Conservation (phyloP, 306 rosid species). For the Argentina anserina region DNA sequence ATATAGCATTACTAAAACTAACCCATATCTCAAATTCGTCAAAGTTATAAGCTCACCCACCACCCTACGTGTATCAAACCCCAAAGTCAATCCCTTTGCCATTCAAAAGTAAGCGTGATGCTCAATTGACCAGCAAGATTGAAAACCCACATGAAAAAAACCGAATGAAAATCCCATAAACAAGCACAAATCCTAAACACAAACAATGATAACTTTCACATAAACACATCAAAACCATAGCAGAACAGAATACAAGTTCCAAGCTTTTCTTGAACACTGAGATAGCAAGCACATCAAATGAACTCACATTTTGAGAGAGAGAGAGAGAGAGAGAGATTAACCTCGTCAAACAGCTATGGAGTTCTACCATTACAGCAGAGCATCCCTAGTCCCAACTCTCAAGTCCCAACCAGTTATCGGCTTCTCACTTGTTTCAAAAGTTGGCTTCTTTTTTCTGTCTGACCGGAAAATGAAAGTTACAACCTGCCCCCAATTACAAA, state of each 20-base stretch:
- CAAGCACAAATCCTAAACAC: conserved; percentile 11
- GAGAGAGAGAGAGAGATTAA: conserved; percentile 2
- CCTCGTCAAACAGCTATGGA: conserved; percentile 14
- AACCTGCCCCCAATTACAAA: not conserved
- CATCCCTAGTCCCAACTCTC: conserved; percentile 18
- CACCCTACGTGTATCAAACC: conserved; percentile 12
- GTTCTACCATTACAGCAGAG: conserved; percentile 29
- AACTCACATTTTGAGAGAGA: conserved; percentile 9
- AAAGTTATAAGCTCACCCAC: not conserved
- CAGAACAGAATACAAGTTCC: not conserved
- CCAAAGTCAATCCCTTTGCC: conserved; percentile 16
- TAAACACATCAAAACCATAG: conserved; percentile 5
- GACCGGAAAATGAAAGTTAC: conserved; percentile 26
- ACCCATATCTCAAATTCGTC: not conserved
- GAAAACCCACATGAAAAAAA: not conserved
- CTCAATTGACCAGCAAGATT: conserved; percentile 8
- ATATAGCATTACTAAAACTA: not conserved
- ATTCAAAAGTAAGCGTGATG: conserved; percentile 8
- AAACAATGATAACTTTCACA: conserved; percentile 8
- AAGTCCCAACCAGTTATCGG: conserved; percentile 26
- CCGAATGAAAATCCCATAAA: not conserved
- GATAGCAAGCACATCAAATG: not conserved
- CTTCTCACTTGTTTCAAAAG: conserved; percentile 32
- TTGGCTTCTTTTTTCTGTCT: not conserved
- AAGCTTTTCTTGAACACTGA: not conserved